These are phyloP conservation scores for Aaosphaeria arxii DNA, from an alignment of 2,329 filamentous ascomycete species.

Conservation along the genomic window DNA sequence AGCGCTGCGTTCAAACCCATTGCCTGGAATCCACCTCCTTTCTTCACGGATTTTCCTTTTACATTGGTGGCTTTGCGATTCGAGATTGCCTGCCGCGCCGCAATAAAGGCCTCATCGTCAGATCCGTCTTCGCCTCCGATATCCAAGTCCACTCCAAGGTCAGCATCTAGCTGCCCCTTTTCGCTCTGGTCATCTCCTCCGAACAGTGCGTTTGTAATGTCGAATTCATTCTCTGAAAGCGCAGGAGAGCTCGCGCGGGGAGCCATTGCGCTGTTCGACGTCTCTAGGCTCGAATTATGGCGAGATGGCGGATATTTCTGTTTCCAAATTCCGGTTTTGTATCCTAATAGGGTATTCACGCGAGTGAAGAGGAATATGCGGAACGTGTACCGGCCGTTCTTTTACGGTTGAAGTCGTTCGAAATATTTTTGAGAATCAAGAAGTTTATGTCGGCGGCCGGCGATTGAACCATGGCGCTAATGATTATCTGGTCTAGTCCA, in stretches of 20 bases:
- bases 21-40: slow-evolving; percentile 92
- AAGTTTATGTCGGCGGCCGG: too few species aligned
- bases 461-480: too few species aligned
- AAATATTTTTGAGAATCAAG: too few species aligned
- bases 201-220: slow-evolving; percentile 79
- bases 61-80: slow-evolving; percentile 82
- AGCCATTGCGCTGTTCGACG: slow-evolving; percentile 55
- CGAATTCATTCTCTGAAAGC: slow-evolving; percentile 83
- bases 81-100: slow-evolving; percentile 77
- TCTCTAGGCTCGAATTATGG: background rate
- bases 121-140: slow-evolving; percentile 55
- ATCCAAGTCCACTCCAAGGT: slow-evolving; percentile 34
- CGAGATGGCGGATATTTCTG: background rate
- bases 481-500: too few species aligned
- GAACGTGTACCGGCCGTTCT: too few species aligned
- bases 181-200: slow-evolving; percentile 48
- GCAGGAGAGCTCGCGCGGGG: slow-evolving; percentile 75
- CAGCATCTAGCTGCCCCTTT: slow-evolving; percentile 28
- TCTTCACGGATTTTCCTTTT: slow-evolving; percentile 85
- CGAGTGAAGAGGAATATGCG: too few species aligned
- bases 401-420: too few species aligned
- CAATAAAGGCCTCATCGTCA: slow-evolving; percentile 85
- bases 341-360: too few species aligned
- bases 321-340: too few species aligned
- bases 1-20: slow-evolving; percentile 85